Conservation (phyloP, 768 basidiomycete genomes). For the Cyathus striatus region DNA sequence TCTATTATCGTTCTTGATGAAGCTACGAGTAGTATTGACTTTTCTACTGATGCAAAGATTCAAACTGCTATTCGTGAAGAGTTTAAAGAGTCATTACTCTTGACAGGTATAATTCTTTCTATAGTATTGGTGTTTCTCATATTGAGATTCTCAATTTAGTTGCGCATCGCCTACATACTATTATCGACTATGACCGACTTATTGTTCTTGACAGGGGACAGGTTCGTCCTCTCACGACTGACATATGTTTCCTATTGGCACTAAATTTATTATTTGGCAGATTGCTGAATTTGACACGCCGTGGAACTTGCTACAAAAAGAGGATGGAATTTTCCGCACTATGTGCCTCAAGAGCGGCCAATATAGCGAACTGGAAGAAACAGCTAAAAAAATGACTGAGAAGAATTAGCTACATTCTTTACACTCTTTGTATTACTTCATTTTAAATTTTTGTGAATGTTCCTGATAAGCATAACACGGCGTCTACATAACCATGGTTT, state of each 20-base stretch:
- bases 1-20: conserved; percentile 77
- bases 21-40: conserved; percentile 83
- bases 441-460: no score
- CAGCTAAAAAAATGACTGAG: conserved; percentile 43
- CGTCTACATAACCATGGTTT: no score
- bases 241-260: not conserved
- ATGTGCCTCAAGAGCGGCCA: conserved; percentile 74
- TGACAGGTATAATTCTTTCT: conserved; percentile 52
- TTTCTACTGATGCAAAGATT: conserved; percentile 86
- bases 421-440: no score
- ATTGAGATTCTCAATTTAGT: conserved; percentile 26
- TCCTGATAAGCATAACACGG: no score
- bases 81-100: conserved; percentile 66
- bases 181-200: conserved; percentile 78
- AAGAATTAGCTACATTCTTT: no score
- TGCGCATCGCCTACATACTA: conserved; percentile 70
- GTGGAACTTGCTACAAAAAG: conserved; percentile 55
- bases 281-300: conserved; percentile 72
- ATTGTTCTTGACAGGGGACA: conserved; percentile 74
- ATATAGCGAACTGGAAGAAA: conserved; percentile 53
- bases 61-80: conserved; percentile 85
- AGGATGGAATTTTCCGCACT: conserved; percentile 57
- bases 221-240: conserved; percentile 19
- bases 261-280: conserved; percentile 14
- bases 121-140: not conserved